Evolutionary conservation across 2,329 filamentous ascomycete species (phyloP), one percentile per base, ranked within the genome.

Genomic region (Thelonectria olida): DNA sequence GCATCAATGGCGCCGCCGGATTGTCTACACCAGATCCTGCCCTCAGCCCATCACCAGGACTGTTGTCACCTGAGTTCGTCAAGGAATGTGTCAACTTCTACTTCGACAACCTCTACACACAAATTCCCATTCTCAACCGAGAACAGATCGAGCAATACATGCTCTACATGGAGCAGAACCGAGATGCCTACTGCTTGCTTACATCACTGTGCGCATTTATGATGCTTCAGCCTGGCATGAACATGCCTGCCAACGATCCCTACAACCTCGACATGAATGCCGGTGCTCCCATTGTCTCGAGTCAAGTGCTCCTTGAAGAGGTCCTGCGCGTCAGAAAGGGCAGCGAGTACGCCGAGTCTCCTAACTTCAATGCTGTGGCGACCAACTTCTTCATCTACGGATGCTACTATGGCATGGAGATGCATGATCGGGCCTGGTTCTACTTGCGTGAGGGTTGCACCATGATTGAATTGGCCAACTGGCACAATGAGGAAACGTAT

Each of bases 331-430:
- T 90, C 5, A 83, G 88, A 56, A 89, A 88, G 72, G 84, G 85
- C 20, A 85, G 84, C 64, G 87, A 90, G 61, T 87, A 88, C 64
- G 79, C 85, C 28, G 85, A 87, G 52, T 78, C 78, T 13, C 83
- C 87, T 7, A 85, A 81, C 8, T 74, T 85, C 60, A 86, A 87
- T 68, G 84, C 80, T 44, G 75, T 92, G 12, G 87, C 89, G 60
- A 92, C 90, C n/a, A 93, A 90, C 54, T 93, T 92, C 76, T 93
- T 95, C 74, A 75, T 95, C 23, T 93, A 92, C 69, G 90, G 86
- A 36, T 90, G 89, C 59, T 87, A 90, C 73, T 90, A 90, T 62
- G 89, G 87, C 36, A 79, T 92, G 47, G 90, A 93, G 64, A 82
- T 89, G 73, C 90, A 93, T 73, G 88, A 91, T 64, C 88, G 89